These are phyloP conservation scores for Colletotrichum gigasporum DNA, from an alignment of 2,329 filamentous ascomycete genomes.

Conservation along the genomic window DNA sequence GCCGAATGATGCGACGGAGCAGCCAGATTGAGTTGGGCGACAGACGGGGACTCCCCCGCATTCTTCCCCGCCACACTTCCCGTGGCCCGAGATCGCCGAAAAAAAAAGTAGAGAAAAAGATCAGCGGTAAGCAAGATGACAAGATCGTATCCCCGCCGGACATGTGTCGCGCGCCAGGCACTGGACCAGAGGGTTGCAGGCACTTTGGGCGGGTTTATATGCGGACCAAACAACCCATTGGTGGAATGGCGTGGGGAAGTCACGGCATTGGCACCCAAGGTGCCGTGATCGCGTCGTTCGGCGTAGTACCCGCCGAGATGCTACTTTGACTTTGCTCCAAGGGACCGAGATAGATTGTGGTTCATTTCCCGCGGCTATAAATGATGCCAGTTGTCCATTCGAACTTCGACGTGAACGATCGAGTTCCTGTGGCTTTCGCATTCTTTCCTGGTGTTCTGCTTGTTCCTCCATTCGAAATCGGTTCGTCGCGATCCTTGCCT, in stretches of 20 bases:
- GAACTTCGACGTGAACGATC: too few species aligned
- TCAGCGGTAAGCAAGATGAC: not conserved
- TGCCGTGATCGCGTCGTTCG: constrained; percentile 22
- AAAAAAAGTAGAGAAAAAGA: not conserved
- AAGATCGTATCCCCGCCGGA: not conserved
- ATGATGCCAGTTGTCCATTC: not conserved
- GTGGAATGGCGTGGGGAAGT: constrained; percentile 20
- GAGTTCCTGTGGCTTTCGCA: too few species aligned
- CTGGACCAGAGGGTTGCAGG: too few species aligned
- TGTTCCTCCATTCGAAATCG: too few species aligned
- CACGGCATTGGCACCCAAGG: not conserved
- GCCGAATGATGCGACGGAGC: constrained; percentile 8
- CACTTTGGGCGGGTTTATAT: not conserved
- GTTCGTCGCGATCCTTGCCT: too few species aligned
- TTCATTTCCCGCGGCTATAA: not conserved
- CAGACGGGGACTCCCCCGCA: constrained; percentile 9
- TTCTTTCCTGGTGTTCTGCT: too few species aligned
- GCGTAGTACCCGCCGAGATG: constrained; percentile 26
- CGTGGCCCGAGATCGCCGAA: constrained; percentile 6
- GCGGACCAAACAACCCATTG: constrained; percentile 1
- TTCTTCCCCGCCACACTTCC: not conserved
- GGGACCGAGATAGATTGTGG: not conserved
- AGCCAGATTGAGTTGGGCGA: constrained; percentile 4
- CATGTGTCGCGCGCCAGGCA: not conserved
- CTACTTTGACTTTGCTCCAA: not conserved